phyloP scores from a whole-genome alignment of 179 eudicot genomes.

The Actinidia arguta region DNA sequence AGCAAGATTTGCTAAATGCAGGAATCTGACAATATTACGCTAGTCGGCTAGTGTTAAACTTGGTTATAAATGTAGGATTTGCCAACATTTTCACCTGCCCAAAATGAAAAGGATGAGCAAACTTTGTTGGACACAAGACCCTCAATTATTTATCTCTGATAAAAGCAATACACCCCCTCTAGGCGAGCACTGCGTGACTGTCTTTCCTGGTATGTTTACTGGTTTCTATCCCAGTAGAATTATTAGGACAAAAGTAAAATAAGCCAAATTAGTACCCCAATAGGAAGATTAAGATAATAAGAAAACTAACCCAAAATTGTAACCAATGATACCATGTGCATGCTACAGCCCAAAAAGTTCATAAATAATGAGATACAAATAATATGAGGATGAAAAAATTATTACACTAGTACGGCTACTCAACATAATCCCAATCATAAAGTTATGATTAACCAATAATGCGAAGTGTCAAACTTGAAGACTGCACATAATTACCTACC shows the following conservation, averaged over 20 bases:
- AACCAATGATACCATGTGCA: not conserved
- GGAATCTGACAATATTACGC: too few species aligned
- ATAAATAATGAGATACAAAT: not conserved
- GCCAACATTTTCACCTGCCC: too few species aligned
- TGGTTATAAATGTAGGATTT: too few species aligned
- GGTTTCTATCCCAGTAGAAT: not conserved
- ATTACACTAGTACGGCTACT: not conserved
- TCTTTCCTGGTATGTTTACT: not conserved
- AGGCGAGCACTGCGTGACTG: too few species aligned
- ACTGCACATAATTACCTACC: slow-evolving; percentile 44
- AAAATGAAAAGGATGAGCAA: too few species aligned
- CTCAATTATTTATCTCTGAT: too few species aligned
- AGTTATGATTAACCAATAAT: not conserved
- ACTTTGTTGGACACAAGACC: too few species aligned
- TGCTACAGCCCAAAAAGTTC: not conserved
- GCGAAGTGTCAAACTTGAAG: not conserved
- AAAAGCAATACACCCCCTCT: too few species aligned
- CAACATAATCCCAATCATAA: not conserved
- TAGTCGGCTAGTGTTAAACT: too few species aligned
- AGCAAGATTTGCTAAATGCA: too few species aligned
- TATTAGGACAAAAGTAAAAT: not conserved
- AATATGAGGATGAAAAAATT: not conserved
- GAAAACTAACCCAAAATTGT: not conserved
- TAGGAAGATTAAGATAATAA: not conserved
- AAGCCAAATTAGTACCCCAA: not conserved